Percentiles rank a stretch among this genome's conserved stretches.
Conservation (phyloP, 2,329 filamentous ascomycete species). For the Epichloe sp. region DNA sequence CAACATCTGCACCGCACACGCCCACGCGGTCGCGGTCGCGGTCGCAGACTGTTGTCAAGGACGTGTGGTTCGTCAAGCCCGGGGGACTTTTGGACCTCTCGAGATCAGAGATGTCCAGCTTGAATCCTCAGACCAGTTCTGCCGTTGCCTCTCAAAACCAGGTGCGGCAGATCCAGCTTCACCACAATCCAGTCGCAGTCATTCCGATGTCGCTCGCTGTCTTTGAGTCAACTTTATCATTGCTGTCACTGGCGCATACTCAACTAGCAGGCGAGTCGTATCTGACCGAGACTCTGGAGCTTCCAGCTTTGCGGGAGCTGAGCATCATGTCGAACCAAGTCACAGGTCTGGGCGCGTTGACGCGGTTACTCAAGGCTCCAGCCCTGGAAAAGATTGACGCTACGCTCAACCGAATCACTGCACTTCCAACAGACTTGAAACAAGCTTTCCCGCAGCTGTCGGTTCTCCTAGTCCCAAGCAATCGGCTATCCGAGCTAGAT, state of each 20-base stretch:
- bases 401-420: conserved; percentile 66
- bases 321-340: conserved; percentile 65
- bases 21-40: conserved; percentile 34
- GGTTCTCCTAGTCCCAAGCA: conserved; percentile 64
- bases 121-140: conserved; percentile 44
- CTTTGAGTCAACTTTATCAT: conserved; percentile 56
- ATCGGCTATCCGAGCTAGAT: conserved; percentile 60
- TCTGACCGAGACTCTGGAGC: conserved; percentile 50
- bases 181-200: conserved; percentile 60
- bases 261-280: conserved; percentile 52
- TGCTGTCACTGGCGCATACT: conserved; percentile 65
- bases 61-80: conserved; percentile 40
- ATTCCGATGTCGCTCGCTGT: conserved; percentile 61
- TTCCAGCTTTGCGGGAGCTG: conserved; percentile 65
- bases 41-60: conserved; percentile 32
- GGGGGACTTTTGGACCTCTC: conserved; percentile 60
- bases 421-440: conserved; percentile 50
- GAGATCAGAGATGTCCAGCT: conserved; percentile 46
- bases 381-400: conserved; percentile 65
- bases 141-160: conserved; percentile 39
- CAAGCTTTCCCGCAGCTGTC: conserved; percentile 55
- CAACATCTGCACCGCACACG: conserved; percentile 38
- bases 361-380: conserved; percentile 57
- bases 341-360: conserved; percentile 53
- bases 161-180: conserved; percentile 49